These are phyloP conservation scores for Leishmania arabica DNA, from an alignment of 208 protist species.

Conservation along the genomic window DNA sequence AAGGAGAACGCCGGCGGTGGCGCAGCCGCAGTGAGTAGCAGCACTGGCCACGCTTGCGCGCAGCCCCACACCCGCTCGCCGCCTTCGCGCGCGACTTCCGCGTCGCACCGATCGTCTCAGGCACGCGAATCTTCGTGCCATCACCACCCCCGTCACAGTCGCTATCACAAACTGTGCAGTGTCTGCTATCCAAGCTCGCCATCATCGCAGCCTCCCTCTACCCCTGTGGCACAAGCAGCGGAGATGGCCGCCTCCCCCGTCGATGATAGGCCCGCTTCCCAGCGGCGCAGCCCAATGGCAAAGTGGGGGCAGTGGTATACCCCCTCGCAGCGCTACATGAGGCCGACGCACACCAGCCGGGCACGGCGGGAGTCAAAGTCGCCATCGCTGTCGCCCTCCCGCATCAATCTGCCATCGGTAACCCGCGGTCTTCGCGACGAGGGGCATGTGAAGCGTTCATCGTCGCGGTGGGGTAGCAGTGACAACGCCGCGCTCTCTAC, in stretches of 20 bases:
- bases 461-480: background rate
- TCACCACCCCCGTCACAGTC: background rate
- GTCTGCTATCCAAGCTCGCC: slow-evolving; percentile 2
- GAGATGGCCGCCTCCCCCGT: background rate
- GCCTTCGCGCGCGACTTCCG: background rate
- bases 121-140: background rate
- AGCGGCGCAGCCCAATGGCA: background rate
- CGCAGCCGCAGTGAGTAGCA: background rate
- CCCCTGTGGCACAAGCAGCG: background rate
- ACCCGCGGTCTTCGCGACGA: too few relatives aligned
- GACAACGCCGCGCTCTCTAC: background rate
- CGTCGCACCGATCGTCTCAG: background rate
- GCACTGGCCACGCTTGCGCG: background rate
- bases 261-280: background rate
- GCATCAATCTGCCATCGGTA: background rate
- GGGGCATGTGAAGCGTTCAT: background rate
- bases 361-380: slow-evolving; percentile 15
- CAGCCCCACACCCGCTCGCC: background rate
- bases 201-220: background rate
- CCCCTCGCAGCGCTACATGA: slow-evolving; percentile 26
- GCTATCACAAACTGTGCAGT: slow-evolving; percentile 1
- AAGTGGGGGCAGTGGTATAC: slow-evolving; percentile 2
- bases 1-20: background rate
- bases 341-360: slow-evolving; percentile 32
- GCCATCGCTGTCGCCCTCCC: slow-evolving; percentile 1